Conservation (phyloP, 2,329 filamentous ascomycete species). For the Botrytis cinerea region DNA sequence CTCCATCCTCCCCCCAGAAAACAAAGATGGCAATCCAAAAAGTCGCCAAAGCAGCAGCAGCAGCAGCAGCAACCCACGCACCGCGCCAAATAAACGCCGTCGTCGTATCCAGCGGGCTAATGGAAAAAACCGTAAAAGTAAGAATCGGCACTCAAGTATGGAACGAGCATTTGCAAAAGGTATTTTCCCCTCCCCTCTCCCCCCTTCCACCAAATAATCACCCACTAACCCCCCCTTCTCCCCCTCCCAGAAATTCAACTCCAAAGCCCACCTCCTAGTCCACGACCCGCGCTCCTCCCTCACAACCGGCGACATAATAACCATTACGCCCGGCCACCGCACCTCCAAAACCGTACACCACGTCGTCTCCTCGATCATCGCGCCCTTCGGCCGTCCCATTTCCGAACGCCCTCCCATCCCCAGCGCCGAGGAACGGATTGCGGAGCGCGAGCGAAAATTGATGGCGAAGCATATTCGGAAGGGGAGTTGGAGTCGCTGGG, state of each 20-base stretch:
- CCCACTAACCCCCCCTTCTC: background rate
- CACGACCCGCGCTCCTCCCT: conserved; percentile 77
- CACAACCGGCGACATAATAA: conserved; percentile 72
- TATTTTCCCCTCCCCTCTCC: conserved; percentile 40
- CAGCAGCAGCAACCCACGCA: background rate
- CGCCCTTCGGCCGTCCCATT: conserved; percentile 66
- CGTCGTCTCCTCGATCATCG: conserved; percentile 73
- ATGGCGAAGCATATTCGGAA: conserved; percentile 58
- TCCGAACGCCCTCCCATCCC: conserved; percentile 66
- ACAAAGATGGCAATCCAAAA: conserved; percentile 9
- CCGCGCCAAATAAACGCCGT: conserved; percentile 47
- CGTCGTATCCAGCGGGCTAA: conserved; percentile 75
- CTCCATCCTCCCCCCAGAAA: too few relatives aligned
- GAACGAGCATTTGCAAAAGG: conserved; percentile 74
- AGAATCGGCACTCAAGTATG: conserved; percentile 70
- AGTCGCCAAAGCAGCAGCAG: background rate
- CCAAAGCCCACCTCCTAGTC: conserved; percentile 66
- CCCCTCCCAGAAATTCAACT: conserved; percentile 60
- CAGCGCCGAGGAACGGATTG: conserved; percentile 61
- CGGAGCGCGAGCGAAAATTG: conserved; percentile 55
- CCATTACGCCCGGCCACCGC: conserved; percentile 66
- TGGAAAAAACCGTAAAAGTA: conserved; percentile 79
- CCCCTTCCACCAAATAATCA: background rate
- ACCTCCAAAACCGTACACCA: conserved; percentile 69
- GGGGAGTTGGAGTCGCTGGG: conserved; percentile 27